Evolutionary conservation across 495 filamentous ascomycete species (phyloP).

Genomic region (Bacidia gigantensis): DNA sequence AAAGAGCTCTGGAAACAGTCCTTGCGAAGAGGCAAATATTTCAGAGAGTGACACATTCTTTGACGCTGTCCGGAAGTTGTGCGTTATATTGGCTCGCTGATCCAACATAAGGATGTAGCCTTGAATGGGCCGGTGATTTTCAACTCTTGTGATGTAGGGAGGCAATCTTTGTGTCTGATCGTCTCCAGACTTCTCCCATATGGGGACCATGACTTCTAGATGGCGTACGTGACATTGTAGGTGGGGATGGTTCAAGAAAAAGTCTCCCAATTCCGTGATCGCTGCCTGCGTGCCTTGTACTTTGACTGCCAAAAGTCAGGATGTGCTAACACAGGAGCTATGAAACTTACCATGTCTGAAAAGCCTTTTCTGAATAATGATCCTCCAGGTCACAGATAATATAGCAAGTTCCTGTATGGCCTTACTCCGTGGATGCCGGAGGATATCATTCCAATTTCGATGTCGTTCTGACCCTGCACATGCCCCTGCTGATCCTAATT

Average conservation of each 20-base stretch:
- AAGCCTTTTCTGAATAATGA: conserved; percentile 51
- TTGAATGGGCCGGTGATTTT: neutral
- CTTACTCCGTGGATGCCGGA: conserved; percentile 53
- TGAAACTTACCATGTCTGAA: conserved; percentile 46
- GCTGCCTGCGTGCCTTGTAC: conserved; percentile 53
- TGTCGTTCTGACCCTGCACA: conserved; percentile 31
- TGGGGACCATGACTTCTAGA: conserved; percentile 60
- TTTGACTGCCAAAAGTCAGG: conserved; percentile 34
- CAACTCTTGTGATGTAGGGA: conserved; percentile 21
- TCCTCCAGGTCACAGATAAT: conserved; percentile 46
- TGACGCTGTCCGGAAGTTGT: conserved; percentile 35
- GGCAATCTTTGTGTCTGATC: conserved; percentile 8
- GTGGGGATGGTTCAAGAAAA: conserved; percentile 44
- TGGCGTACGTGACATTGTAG: conserved; percentile 51
- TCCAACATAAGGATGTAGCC: neutral
- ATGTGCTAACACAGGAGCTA: neutral
- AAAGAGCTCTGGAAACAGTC: conserved; percentile 42
- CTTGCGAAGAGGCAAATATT: conserved; percentile 45
- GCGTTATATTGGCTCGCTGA: neutral
- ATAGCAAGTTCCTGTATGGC: conserved; percentile 51
- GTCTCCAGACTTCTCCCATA: conserved; percentile 44
- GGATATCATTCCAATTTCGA: conserved; percentile 47
- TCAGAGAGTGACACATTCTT: conserved; percentile 56
- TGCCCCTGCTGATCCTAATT: conserved; percentile 43
- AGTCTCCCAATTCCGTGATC: conserved; percentile 38